Percentiles rank a stretch among this genome's conserved stretches.
phyloP scores from a whole-genome alignment of 805 yeast genomes.

The Suhomyces sp. region DNA sequence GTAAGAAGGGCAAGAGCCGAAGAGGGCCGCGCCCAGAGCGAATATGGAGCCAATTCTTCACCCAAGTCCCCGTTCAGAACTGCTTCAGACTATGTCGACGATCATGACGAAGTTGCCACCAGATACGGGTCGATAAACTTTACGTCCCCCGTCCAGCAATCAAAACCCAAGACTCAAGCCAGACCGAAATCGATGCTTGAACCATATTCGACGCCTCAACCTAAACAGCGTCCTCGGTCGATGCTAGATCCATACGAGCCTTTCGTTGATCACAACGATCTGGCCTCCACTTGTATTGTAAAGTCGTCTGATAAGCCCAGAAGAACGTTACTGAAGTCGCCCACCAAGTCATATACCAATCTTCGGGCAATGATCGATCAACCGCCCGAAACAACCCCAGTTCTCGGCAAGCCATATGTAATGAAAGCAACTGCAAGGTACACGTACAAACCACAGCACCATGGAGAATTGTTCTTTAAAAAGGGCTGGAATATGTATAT shows the following conservation, averaged over 20 bases:
- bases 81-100: constrained; percentile 33
- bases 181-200: constrained; percentile 5
- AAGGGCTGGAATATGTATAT: constrained; percentile 43
- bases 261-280: constrained; percentile 3
- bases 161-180: not conserved
- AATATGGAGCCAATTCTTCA: constrained; percentile 8
- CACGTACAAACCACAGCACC: constrained; percentile 38
- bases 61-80: constrained; percentile 17
- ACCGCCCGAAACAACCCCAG: constrained; percentile 26
- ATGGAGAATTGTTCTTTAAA: constrained; percentile 38
- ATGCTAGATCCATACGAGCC: constrained; percentile 11
- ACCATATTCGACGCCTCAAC: not conserved
- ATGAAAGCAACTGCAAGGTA: constrained; percentile 39
- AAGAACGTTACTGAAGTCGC: constrained; percentile 29
- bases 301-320: constrained; percentile 10
- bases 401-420: constrained; percentile 25
- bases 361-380: constrained; percentile 25
- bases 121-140: constrained; percentile 32
- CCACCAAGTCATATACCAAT: constrained; percentile 33
- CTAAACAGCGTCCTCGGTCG: constrained; percentile 10
- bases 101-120: constrained; percentile 35
- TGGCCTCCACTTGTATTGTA: constrained; percentile 9
- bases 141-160: constrained; percentile 7
- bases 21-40: not conserved
- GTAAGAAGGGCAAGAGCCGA: constrained; percentile 24